Evolutionary conservation across 192 early-diverging fungal species (phyloP).

Genomic region (Cladochytrium replicatum): DNA sequence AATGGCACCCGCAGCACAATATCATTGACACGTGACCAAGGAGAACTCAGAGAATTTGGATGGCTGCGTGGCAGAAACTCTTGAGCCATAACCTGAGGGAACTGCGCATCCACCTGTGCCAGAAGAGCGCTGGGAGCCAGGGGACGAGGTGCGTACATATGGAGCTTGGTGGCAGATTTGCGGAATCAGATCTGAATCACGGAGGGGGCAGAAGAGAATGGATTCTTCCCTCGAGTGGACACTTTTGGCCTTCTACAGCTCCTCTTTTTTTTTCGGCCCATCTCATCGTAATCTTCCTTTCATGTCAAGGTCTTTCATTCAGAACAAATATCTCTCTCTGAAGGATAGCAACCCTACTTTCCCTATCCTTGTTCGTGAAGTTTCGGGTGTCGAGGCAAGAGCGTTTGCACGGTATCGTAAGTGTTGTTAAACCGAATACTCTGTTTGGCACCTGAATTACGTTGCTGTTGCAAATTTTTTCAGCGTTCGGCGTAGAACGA

Average conservation of each 20-base stretch:
- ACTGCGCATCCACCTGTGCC: constrained; percentile 84
- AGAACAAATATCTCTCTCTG: constrained; percentile 67
- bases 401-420: constrained; percentile 87
- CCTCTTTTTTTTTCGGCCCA: constrained; percentile 2
- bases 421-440: constrained; percentile 2
- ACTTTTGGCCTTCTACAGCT: not conserved
- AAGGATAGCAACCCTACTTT: constrained; percentile 80
- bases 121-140: constrained; percentile 62
- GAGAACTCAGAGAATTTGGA: too few relatives aligned
- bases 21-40: too few relatives aligned
- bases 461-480: not conserved
- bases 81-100: constrained; percentile 55
- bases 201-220: too few relatives aligned
- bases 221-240: too few relatives aligned
- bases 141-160: constrained; percentile 55
- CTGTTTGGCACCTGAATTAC: not conserved
- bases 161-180: too few relatives aligned
- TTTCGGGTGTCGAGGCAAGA: constrained; percentile 68
- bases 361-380: constrained; percentile 87
- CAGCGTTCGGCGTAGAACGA: constrained; percentile 75
- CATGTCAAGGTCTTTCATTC: constrained; percentile 85
- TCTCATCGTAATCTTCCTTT: too few relatives aligned
- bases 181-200: not conserved
- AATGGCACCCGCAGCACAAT: too few relatives aligned
- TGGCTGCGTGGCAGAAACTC: constrained; percentile 17